Base-by-base conservation (phyloP, 1,284 basidiomycete genomes). In the Coriolopsis trogii region DNA sequence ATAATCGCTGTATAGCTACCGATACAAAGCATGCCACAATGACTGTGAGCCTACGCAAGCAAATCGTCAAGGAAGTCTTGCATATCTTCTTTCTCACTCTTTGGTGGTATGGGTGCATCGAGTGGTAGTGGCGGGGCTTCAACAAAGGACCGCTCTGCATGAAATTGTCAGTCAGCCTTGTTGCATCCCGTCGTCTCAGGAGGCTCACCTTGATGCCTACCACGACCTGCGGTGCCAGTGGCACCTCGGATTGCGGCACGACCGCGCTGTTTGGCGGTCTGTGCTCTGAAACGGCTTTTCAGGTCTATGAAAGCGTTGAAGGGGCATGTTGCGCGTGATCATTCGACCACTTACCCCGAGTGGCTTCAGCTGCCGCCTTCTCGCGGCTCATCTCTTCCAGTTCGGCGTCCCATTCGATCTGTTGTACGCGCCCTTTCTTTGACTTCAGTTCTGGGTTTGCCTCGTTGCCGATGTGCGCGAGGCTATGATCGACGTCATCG, bases 51-150 rank as follows among this genome's bases (percentile, higher is more conserved):
- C 20, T 26, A 58, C n/a, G 40, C 46, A 5, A 89, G 65, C 3
- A 91, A 63, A 46, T 89, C 87, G 54, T 90, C 88, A 29, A 90
- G 67, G 60, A 88, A 90, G 37, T 83, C 83, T 67, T 90, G 80
- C 85, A 90, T 85, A 39, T 83, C 75, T 30, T 71, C 71, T 61
- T 82, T 84, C 16, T 78, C 71, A 31, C 72, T 70, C 64, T 82
- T 82, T 16, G 65, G 61, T 12, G 67, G 63, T 16, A 56, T 53
- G 4, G 59, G 58, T 3, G 23, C 63, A 61, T 60, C 52, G 3
- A 53, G 61, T 59, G 81, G 85, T 6, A 88, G 71, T 5, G 80
- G 80, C 0, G 86, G 86, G 0, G 84, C 83, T 45, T 81, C 77
- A 21, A 76, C 63, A 43, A 73, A 68, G 2, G 49, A 26, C 44